phyloP scores from a whole-genome alignment of 768 basidiomycete species.

The Mycena capillaripes region DNA sequence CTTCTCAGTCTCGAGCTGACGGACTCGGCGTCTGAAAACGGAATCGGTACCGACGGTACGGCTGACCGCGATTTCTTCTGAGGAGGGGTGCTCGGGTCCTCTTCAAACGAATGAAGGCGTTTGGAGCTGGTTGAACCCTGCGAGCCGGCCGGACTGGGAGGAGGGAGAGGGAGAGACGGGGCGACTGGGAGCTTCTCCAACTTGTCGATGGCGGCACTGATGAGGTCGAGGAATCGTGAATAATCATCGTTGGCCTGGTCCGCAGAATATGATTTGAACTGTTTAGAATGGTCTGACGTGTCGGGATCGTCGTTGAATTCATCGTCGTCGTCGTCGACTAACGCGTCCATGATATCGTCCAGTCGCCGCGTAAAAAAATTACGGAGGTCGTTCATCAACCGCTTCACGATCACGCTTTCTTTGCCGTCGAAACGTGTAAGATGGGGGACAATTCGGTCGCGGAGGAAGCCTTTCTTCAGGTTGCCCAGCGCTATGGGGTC shows the following conservation, averaged over 20 bases:
- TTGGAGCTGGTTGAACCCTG: neutral
- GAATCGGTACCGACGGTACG: no score
- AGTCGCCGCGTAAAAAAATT: neutral
- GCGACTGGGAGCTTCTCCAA: neutral
- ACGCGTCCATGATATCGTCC: constrained; percentile 15
- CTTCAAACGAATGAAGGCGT: neutral
- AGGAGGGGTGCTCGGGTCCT: neutral
- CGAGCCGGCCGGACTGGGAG: neutral
- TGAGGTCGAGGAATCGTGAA: neutral
- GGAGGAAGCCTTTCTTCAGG: neutral
- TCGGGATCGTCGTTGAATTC: neutral
- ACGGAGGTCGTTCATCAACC: neutral
- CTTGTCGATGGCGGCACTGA: neutral
- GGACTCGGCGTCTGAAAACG: no score
- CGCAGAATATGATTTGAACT: neutral
- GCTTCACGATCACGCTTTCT: neutral
- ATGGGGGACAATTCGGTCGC: neutral
- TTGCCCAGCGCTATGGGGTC: neutral
- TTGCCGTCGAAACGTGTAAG: neutral
- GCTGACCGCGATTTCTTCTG: no score
- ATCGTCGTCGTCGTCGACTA: neutral
- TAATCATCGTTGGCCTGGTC: neutral
- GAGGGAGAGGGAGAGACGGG: neutral
- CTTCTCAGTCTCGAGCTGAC: no score
- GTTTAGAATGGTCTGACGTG: no score